Evolutionary conservation across 2,329 filamentous ascomycete species (phyloP), one percentile per base, ranked within the genome.

Genomic region (Coleophoma cylindrospora): DNA sequence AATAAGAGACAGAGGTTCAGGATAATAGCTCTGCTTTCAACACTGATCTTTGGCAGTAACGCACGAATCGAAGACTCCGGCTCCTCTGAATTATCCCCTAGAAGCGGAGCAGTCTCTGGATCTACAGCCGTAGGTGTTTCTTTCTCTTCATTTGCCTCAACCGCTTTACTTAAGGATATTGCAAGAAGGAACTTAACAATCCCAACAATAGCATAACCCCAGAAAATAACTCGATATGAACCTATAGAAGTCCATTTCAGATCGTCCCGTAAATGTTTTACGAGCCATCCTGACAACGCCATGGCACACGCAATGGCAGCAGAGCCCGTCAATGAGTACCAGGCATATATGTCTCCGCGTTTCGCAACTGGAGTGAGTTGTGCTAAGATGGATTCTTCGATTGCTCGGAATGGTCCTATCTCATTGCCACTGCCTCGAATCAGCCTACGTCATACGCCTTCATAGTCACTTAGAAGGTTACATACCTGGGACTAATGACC

Each of bases 1-100:
- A 90, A 86, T 1, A 92, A 70, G 8, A 86, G 66, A 61, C 83
- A 86, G 0, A 92, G 72, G 45, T 81, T 79, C 47, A 78, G 64
- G 7, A 87, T 70, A 32, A 83, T 73, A 1, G 68, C 60, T 8
- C 75, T 68, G 34, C 76, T 83, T n/a, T 78, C 70, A 2, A 65
- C 67, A 4, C 80, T 81, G 19, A 90, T 80, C 2, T 76, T 69
- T 1, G 81, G 76, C 32, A 86, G 63, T n/a, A 81, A 63, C 3
- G 63, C 38, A 53, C 55, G 45, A 13, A 58, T 45, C 41, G 50
- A 54, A 14, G 55, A 56, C 37, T 57, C 52, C 10, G 48, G 41
- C 19, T 56, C 54, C 22, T 57, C 58, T 11, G 48, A 48, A 4
- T 48, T 51, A 40, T 58, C 50, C 49, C 54, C 57, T 10, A 66